Evolutionary conservation across 768 basidiomycete genomes (phyloP), one percentile per base, ranked within the genome.

Genomic region (Psilocybe tampanensis): DNA sequence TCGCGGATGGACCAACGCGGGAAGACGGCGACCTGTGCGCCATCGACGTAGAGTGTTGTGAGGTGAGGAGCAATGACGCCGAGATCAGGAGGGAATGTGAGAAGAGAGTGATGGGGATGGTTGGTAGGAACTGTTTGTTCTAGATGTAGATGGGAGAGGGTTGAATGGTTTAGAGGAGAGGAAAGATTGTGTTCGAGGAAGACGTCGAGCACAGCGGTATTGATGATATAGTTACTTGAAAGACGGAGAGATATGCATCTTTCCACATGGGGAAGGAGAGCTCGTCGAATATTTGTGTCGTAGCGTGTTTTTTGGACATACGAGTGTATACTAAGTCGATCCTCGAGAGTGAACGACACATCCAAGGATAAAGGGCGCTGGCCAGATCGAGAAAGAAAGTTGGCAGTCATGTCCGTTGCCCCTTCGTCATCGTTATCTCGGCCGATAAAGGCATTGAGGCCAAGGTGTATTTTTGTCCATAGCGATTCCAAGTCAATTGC

Each of bases 191-290:
- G 18, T 4, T 60, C 54, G 3, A 56, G 19, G 13, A 60, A 60
- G 44, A 60, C 45, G 45, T 60, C 54, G 17, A 60, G 54, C 33
- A 56, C 43, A 8, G 51, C 36, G 36, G 43, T 52, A 32, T 55
- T 52, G 24, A 55, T 21, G 8, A 33, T 24, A 7, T 60, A 44
- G 39, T 26, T 48, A 13, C 54, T 44, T 29, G 33, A n/a, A 8
- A 60, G 24, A 13, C 54, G 43, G 3, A 60, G 44, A 5, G 54
- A 52, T 5, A 41, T 18, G n/a, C 54, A 47, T 47, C 54, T 48
- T 11, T 32, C 19, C 1, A 56, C 18, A 21, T 52, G 44, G 8
- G 49, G 26, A 24, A 52, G 29, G n/a, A 60, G 50, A 11, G 32
- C 33, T 5, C 34, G 47, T 15, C 22, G 32, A 12, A 60, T 55